Evolutionary conservation across 1,284 basidiomycete genomes (phyloP).

Genomic region (Moniliophthora roreri): DNA sequence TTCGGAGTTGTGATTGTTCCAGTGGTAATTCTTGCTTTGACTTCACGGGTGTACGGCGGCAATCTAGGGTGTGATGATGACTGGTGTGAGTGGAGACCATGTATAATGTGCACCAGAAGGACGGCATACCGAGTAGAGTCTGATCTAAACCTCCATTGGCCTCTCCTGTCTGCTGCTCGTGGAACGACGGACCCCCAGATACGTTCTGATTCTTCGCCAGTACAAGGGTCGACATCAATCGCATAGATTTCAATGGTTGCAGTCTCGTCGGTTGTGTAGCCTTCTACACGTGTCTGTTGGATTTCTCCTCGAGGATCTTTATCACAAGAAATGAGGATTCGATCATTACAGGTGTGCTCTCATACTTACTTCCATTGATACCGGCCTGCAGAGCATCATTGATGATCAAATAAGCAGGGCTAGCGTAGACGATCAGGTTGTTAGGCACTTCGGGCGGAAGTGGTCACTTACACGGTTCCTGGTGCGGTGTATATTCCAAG

Average conservation of each 20-base stretch:
- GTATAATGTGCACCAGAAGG: not conserved
- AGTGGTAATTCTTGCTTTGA: constrained; percentile 12
- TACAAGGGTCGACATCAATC: constrained; percentile 20
- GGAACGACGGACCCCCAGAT: constrained; percentile 18
- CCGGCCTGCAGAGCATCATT: constrained; percentile 17
- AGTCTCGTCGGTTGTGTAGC: constrained; percentile 19
- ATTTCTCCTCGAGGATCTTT: constrained; percentile 16
- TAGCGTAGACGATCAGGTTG: too few relatives aligned
- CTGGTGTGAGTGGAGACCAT: not conserved
- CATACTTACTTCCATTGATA: constrained; percentile 14
- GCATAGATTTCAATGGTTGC: constrained; percentile 17
- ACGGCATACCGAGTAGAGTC: not conserved
- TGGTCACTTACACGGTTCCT: constrained; percentile 13
- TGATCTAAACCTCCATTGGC: constrained; percentile 17
- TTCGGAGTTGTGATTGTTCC: constrained; percentile 15
- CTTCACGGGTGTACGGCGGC: constrained; percentile 17
- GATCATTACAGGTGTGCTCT: not conserved
- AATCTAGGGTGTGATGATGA: not conserved
- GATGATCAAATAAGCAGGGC: constrained; percentile 14
- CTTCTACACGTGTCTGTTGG: constrained; percentile 17
- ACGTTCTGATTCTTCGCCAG: constrained; percentile 17
- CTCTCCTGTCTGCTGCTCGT: constrained; percentile 13
- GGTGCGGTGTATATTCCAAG: constrained; percentile 15
- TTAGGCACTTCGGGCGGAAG: too few relatives aligned
- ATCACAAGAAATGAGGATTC: not conserved